phyloP scores from a whole-genome alignment of 306 rosid genomes.

The Cucumis hystrix region DNA sequence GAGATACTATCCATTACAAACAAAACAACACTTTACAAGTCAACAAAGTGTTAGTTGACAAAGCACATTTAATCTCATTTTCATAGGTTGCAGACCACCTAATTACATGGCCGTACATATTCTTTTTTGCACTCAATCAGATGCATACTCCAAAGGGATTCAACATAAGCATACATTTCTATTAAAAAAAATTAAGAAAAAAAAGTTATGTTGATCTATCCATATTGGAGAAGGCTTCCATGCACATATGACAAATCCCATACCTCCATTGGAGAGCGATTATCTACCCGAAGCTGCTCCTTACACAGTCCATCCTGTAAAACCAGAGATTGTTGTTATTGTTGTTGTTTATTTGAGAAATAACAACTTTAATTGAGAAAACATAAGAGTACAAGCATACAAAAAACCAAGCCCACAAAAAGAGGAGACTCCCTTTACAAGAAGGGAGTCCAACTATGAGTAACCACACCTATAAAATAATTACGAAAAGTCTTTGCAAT shows the following conservation, averaged over 20 bases:
- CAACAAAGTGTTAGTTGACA: not conserved
- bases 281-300: constrained; percentile 44
- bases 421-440: too few species aligned
- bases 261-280: constrained; percentile 48
- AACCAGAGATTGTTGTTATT: not conserved
- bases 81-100: not conserved
- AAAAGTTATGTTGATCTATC: not conserved
- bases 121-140: not conserved
- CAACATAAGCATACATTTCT: not conserved
- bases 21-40: not conserved
- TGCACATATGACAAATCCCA: constrained; percentile 2
- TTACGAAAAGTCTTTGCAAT: too few species aligned
- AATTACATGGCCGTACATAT: not conserved
- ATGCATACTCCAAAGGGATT: not conserved
- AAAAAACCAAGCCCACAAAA: too few species aligned
- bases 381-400: too few species aligned
- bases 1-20: not conserved
- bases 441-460: too few species aligned
- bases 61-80: not conserved
- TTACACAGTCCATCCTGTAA: constrained; percentile 53
- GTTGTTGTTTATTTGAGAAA: too few species aligned
- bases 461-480: too few species aligned
- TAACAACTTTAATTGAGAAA: too few species aligned
- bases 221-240: not conserved
- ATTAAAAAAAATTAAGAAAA: not conserved